Conservation (phyloP, 2,329 filamentous ascomycete genomes). For the Colletotrichum lupini region DNA sequence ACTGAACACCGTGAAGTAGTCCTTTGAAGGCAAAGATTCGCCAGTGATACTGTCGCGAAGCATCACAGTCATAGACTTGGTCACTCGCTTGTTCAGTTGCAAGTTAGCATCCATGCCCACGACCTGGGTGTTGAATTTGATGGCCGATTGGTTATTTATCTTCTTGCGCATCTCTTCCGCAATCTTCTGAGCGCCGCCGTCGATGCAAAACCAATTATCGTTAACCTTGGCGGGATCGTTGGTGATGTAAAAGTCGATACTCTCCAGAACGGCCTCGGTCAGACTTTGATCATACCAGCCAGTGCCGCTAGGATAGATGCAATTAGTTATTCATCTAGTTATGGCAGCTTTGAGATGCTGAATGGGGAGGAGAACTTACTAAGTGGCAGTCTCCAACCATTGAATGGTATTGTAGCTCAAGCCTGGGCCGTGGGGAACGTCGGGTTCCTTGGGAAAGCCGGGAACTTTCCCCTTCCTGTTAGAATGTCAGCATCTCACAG, state of each 20-base stretch:
- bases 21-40: not conserved
- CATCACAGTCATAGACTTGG: too few species aligned
- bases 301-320: not conserved
- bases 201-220: not conserved
- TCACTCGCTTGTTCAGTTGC: not conserved
- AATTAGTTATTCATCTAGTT: not conserved
- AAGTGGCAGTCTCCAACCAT: not conserved
- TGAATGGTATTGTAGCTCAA: not conserved
- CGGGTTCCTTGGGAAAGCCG: not conserved
- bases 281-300: not conserved
- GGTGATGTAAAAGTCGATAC: not conserved
- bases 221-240: not conserved
- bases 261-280: not conserved
- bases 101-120: not conserved
- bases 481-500: not conserved
- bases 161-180: not conserved
- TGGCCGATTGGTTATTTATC: not conserved
- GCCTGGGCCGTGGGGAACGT: too few species aligned
- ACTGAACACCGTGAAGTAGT: constrained; percentile 43
- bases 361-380: not conserved
- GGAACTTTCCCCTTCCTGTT: not conserved
- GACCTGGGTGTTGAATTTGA: not conserved
- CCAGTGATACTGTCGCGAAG: too few species aligned
- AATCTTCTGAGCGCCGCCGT: not conserved
- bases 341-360: not conserved